These are phyloP conservation scores for Tilletiopsis washingtonensis DNA, from an alignment of 1,284 basidiomycete species.

Conservation along the genomic window DNA sequence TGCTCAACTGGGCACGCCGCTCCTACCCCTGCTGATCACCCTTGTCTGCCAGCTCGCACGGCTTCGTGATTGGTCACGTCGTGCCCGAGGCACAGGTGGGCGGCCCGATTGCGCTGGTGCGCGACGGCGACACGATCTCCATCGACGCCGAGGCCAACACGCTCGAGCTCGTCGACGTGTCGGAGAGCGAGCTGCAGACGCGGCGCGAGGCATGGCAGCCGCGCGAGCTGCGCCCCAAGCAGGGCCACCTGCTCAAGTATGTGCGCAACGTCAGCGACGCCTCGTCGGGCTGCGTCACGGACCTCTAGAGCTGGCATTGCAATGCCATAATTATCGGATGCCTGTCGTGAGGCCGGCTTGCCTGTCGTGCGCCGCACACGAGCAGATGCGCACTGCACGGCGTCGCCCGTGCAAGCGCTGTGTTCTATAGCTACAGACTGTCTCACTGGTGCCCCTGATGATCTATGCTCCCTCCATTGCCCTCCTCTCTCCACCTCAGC, in stretches of 20 bases:
- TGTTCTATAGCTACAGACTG: too few species aligned
- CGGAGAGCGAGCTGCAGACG: constrained; percentile 62
- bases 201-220: constrained; percentile 66
- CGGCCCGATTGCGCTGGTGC: constrained; percentile 18
- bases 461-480: too few species aligned
- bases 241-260: constrained; percentile 54
- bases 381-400: too few species aligned
- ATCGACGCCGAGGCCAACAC: constrained; percentile 65
- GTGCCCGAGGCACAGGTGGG: constrained; percentile 23
- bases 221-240: constrained; percentile 71
- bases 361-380: too few species aligned
- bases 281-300: constrained; percentile 77
- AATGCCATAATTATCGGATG: too few species aligned
- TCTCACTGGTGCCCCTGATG: too few species aligned
- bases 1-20: neutral
- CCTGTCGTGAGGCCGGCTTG: too few species aligned
- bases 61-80: constrained; percentile 23
- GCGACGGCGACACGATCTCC: constrained; percentile 16
- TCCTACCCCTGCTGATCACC: neutral
- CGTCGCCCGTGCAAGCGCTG: too few species aligned
- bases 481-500: too few species aligned
- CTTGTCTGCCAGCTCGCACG: constrained; percentile 10
- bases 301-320: constrained; percentile 59
- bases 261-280: constrained; percentile 57
- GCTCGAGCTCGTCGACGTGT: constrained; percentile 61